Evolutionary conservation across 129 eudicot genomes (phyloP), one percentile per base, ranked within the genome.

Genomic region (Arctium minus): DNA sequence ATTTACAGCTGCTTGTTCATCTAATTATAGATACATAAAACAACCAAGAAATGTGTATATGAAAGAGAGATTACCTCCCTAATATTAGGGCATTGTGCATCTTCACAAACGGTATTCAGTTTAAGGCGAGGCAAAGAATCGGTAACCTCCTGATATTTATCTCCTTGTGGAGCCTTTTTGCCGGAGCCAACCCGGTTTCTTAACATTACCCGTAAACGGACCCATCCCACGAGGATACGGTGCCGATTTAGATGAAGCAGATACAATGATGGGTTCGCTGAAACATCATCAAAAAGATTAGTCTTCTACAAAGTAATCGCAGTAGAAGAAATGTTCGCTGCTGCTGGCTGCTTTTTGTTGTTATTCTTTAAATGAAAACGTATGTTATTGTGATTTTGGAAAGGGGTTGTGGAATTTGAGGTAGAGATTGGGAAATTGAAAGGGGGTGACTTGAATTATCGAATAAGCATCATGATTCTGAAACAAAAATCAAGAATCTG

Each of bases 21-120:
- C 56, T 10, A 46, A 46, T 46, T 46, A 46, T 46, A 17, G 17
- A 44, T 1, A n/a, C n/a, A 10, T 9, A 10, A 32, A 73, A 37
- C 5, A n/a, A 13, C 3, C 30, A 73, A 46, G 8, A 13, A n/a
- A 46, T 1, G 29, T 46, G 36, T 22, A 33, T 33, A 56, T 27
- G 72, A 44, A 6, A 32, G 33, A 5, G 53, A 72, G 68, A 32
- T n/a, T 82, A 91, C 96, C 91, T 96, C 99, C 4, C 99, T 98
- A 60, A 96, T 91, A 64, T 96, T 96, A 65, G 98, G 99, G 80
- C 99, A 96, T 75, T 96, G 99, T 5, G 99, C 99, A 87, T 96
- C 99, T 74, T 96, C 92, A 71, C 98, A 93, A 30, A 96, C 99
- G 2, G 99, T 93, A 72, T 91, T 88, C 39, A 96, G 93, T 4